A percentile compares a stretch with the other conserved stretches of the same genome.
These are phyloP conservation scores for Agaricus subrufescens DNA, from an alignment of 768 basidiomycete species.

Conservation along the genomic window DNA sequence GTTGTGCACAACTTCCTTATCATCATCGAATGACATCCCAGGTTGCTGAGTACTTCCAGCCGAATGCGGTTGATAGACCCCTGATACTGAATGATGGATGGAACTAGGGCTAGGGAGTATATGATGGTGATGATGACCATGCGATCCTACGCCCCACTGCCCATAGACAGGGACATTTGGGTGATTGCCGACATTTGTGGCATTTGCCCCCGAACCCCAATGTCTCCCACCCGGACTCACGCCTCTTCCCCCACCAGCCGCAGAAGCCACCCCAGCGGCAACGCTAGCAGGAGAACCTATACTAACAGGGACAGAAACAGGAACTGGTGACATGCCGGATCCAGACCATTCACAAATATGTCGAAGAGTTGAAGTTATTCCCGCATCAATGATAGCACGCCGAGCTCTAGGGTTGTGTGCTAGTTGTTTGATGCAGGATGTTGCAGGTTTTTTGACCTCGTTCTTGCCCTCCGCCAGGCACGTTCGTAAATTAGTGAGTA, in stretches of 20 bases:
- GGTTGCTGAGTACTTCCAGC: slow-evolving; percentile 17
- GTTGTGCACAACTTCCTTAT: slow-evolving; percentile 51
- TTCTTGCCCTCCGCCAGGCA: slow-evolving; percentile 58
- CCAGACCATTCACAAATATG: slow-evolving; percentile 37
- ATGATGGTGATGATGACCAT: slow-evolving; percentile 8
- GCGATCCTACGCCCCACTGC: not conserved
- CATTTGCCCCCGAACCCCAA: slow-evolving; percentile 5
- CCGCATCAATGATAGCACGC: slow-evolving; percentile 31
- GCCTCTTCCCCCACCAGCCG: slow-evolving; percentile 9
- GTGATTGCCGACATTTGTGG: slow-evolving; percentile 5
- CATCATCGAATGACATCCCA: slow-evolving; percentile 48
- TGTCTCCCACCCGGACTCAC: slow-evolving; percentile 23
- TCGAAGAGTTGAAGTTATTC: slow-evolving; percentile 35
- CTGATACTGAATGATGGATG: slow-evolving; percentile 4
- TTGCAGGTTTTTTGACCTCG: slow-evolving; percentile 56
- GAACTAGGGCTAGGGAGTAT: not conserved
- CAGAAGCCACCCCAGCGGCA: not conserved
- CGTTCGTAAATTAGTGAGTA: slow-evolving; percentile 50
- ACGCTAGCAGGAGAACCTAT: slow-evolving; percentile 12
- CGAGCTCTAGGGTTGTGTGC: slow-evolving; percentile 34
- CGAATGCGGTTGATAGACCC: slow-evolving; percentile 9
- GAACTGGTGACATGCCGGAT: slow-evolving; percentile 12
- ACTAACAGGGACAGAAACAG: not conserved
- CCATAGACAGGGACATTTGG: not conserved
- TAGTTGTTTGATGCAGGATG: slow-evolving; percentile 55